A percentile compares a stretch with the other conserved stretches of the same genome.
Evolutionary conservation across 805 yeast species (phyloP).

Genomic region (Lachancea waltii): DNA sequence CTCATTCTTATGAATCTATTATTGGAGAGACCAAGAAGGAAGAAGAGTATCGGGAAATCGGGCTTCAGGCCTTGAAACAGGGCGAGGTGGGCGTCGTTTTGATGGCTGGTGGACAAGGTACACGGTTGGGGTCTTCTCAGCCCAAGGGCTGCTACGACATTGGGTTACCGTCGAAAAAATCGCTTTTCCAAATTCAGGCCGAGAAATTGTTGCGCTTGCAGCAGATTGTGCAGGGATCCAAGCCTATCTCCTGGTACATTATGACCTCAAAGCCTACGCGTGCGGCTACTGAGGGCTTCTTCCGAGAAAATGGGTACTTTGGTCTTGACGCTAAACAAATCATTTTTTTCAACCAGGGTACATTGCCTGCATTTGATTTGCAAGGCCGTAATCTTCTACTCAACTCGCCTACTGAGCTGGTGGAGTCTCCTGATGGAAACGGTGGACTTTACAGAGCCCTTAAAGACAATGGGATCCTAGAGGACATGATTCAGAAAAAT

Average conservation of each 20-base stretch:
- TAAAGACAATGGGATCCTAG: slow-evolving; percentile 51
- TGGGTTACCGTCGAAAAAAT: slow-evolving; percentile 74
- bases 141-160: slow-evolving; percentile 96
- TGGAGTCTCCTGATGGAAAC: slow-evolving; percentile 95
- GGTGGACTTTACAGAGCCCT: slow-evolving; percentile 94
- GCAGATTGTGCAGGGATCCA: slow-evolving; percentile 22
- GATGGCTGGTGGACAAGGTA: slow-evolving; percentile 99
- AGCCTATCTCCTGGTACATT: slow-evolving; percentile 69
- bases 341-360: slow-evolving; percentile 87
- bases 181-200: slow-evolving; percentile 88
- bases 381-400: slow-evolving; percentile 67
- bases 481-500: slow-evolving; percentile 60
- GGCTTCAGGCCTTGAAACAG: slow-evolving; percentile 58
- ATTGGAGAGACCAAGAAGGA: slow-evolving; percentile 26
- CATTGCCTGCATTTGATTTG: slow-evolving; percentile 76
- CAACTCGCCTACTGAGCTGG: slow-evolving; percentile 47
- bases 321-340: slow-evolving; percentile 60
- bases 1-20: slow-evolving; percentile 46
- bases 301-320: slow-evolving; percentile 55
- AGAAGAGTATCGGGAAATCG: slow-evolving; percentile 44
- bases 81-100: slow-evolving; percentile 83
- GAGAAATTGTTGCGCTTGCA: slow-evolving; percentile 70
- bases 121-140: slow-evolving; percentile 78
- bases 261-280: slow-evolving; percentile 95
- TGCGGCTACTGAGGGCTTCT: slow-evolving; percentile 63